Evolutionary conservation across 768 basidiomycete species (phyloP), one percentile per base, ranked within the genome.

Genomic region (Mrakia blollopis): DNA sequence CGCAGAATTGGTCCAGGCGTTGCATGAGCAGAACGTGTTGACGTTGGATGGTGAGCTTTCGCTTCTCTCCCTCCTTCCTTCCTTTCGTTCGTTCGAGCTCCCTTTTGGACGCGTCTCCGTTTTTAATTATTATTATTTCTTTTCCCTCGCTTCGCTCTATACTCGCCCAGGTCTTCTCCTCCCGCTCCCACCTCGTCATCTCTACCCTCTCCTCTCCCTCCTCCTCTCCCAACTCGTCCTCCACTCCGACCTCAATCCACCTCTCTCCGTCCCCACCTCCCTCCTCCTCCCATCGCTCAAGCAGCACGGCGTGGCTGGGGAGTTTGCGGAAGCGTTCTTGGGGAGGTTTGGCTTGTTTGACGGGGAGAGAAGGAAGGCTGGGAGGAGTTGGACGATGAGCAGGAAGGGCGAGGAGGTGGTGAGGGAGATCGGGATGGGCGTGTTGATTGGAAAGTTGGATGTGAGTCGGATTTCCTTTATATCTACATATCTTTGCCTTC

Each of bases 151-250:
- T 23, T 62, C 35, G 16, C 37, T n/a, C 41, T 7, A 3, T 60
- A 47, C 16, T n/a, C 21, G 14, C 28, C n/a, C 76, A 77, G 76
- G 72, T 35, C 72, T 62, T 23, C 76, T 77, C 16, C 47, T 77
- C 16, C 72, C 70, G 21, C 76, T 77, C 30, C 72, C 76, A 0
- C 50, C 72, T 8, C 21, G 39, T 14, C 72, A 61, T 2, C 72
- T 77, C 5, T 50, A 50, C 28, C 71, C 62, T 11, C 63, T 77
- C 25, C 76, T 77, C 65, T 77, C 76, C 23, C 76, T 77, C 47
- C 60, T 72, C 41, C 72, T 77, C 32, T 39, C 62, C 14, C 32
- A 57, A 3, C 76, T 77, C 35, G 72, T 73, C 35, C 71, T 77
- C 25, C 72, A 73, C 72, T 41, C 72, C 50, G n/a, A 72, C 18